Base-by-base conservation (phyloP, 2,329 filamentous ascomycete species). In the Epichloe amarillans region DNA sequence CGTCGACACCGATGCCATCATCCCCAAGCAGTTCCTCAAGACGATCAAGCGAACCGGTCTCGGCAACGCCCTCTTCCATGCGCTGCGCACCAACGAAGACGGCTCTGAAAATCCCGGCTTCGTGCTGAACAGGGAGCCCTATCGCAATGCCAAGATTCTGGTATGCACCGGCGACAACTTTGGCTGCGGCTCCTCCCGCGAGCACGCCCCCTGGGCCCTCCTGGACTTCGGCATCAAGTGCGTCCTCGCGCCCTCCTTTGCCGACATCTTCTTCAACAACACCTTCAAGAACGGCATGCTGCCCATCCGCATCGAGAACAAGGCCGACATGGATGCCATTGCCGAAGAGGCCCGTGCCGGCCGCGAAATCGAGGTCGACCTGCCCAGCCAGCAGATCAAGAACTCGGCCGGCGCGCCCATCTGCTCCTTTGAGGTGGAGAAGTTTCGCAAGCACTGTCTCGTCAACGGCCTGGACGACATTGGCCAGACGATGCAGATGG, bases 211-310 rank as follows among this genome's bases (percentile, higher is more conserved):
- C 1, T 97, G 93, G 93, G 91, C 93, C 5, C 79, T 97, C 23
- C 82, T 95, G 52, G 93, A 97, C 70, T 97, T 97, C 61, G 93
- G 93, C 58, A 95, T 98, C 72, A 88, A 85, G 65, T 91, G 85
- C 66, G 77, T 97, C 62, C 95, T 97, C 59, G 93, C 91, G 1
- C 88, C 88, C 1, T 90, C 86, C 1, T 81, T 78, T 55, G 72
- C 68, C 53, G 68, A 71, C 53, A 98, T 98, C 68, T 96, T 96
- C 81, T 94, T 91, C 80, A 96, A 95, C 80, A 98, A 98, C 76
- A 93, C 86, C n/a, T 97, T 96, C 80, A 97, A 98, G 79, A 98
- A 98, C 73, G 91, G 91, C 72, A 97, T 97, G 93, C 75, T 97
- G 56, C 90, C 91, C 46, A 81, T 97, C 54, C 71, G 76, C 53